phyloP scores from a whole-genome alignment of 495 filamentous ascomycete genomes.

The Thozetella sp. region DNA sequence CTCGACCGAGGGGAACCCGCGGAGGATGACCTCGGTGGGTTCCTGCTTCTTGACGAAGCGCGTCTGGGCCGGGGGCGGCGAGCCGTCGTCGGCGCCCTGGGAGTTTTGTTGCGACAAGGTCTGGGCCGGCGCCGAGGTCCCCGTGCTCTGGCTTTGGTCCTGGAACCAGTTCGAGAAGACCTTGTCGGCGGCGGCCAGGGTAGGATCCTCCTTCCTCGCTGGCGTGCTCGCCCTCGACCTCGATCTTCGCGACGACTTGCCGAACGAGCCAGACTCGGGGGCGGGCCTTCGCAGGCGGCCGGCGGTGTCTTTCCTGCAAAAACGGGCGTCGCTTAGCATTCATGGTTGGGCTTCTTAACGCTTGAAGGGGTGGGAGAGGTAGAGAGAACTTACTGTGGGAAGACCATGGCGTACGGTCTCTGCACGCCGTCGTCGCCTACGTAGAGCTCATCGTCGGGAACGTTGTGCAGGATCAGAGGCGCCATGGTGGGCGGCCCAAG shows the following conservation, averaged over 20 bases:
- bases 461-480: conserved; percentile 59
- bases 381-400: conserved; percentile 45
- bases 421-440: conserved; percentile 56
- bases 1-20: conserved; percentile 72
- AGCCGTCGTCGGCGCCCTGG: conserved; percentile 25
- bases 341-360: no score
- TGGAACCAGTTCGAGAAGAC: conserved; percentile 45
- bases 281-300: conserved; percentile 39
- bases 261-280: conserved; percentile 56
- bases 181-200: conserved; percentile 52
- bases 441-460: conserved; percentile 60
- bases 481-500: conserved; percentile 37
- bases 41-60: conserved; percentile 21
- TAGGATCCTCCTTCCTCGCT: conserved; percentile 55
- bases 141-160: conserved; percentile 23
- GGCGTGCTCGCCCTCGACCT: conserved; percentile 52
- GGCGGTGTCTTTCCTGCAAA: conserved; percentile 35
- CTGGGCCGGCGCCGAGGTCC: conserved; percentile 15
- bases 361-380: background rate
- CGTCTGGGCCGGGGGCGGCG: conserved; percentile 17
- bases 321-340: no score
- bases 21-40: conserved; percentile 81
- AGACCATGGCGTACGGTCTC: conserved; percentile 58
- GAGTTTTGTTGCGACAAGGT: conserved; percentile 16
- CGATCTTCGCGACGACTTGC: conserved; percentile 55